Conservation (phyloP, 2,329 filamentous ascomycete genomes). For the Microcera coccophila region DNA sequence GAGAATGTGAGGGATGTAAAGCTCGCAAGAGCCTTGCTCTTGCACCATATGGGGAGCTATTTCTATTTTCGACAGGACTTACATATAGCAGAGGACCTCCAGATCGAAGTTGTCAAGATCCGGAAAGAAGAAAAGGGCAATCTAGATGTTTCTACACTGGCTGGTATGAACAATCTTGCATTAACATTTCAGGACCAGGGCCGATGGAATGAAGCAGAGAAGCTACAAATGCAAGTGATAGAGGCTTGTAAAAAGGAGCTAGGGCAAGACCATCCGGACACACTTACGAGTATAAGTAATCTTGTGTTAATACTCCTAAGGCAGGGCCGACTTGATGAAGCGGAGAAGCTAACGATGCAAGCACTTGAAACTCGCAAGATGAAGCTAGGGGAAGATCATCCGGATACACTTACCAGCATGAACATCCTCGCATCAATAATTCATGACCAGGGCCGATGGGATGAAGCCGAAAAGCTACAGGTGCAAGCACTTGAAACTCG, state of each 20-base stretch:
- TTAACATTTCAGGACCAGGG: neutral
- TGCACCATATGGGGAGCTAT: conserved; percentile 6
- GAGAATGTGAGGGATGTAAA: conserved; percentile 10
- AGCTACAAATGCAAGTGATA: conserved; percentile 1
- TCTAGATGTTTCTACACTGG: neutral
- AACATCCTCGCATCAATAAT: neutral
- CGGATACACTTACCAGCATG: neutral
- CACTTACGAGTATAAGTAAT: neutral
- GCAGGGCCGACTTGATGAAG: conserved; percentile 11
- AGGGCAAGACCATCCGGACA: conserved; percentile 5
- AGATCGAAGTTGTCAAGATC: neutral
- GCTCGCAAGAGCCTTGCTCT: conserved; percentile 8
- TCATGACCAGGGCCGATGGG: neutral
- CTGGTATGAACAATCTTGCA: neutral
- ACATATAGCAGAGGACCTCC: too few species aligned
- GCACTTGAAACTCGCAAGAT: conserved; percentile 11
- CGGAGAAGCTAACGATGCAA: conserved; percentile 3
- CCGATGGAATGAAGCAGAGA: neutral
- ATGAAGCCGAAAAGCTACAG: neutral
- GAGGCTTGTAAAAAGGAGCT: conserved; percentile 4
- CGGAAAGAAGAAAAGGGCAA: neutral
- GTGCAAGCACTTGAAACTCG: neutral
- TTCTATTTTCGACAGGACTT: too few species aligned
- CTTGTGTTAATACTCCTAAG: conserved; percentile 2
- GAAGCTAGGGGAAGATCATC: conserved; percentile 3